Percentiles rank a stretch among this genome's conserved stretches.
Conservation (phyloP, 2,329 filamentous ascomycete genomes). For the Cadophora luteo-olivacea region DNA sequence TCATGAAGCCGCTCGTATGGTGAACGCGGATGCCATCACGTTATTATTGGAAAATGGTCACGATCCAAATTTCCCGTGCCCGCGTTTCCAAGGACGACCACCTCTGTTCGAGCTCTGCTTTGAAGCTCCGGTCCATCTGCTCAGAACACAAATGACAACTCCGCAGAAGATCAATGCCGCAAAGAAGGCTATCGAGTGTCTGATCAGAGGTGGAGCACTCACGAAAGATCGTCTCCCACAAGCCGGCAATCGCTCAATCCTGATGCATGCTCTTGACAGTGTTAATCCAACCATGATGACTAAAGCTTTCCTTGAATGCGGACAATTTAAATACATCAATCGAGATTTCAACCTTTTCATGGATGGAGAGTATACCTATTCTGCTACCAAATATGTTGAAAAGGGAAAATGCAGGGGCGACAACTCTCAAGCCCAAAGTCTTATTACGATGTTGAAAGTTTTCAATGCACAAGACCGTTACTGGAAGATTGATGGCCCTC, state of each 20-base stretch:
- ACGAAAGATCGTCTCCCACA: slow-evolving; percentile 57
- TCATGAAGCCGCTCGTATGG: slow-evolving; percentile 66
- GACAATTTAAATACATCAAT: slow-evolving; percentile 70
- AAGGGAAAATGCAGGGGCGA: slow-evolving; percentile 33
- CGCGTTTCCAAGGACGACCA: slow-evolving; percentile 65
- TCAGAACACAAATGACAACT: slow-evolving; percentile 53
- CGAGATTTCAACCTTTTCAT: slow-evolving; percentile 62
- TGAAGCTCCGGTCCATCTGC: slow-evolving; percentile 49
- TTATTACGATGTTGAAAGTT: slow-evolving; percentile 29
- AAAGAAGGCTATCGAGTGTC: slow-evolving; percentile 61
- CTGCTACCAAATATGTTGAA: slow-evolving; percentile 66
- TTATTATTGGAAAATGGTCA: slow-evolving; percentile 65
- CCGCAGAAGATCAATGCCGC: slow-evolving; percentile 58
- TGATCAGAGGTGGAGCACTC: slow-evolving; percentile 59
- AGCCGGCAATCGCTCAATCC: slow-evolving; percentile 63
- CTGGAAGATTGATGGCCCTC: slow-evolving; percentile 32
- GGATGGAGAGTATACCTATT: slow-evolving; percentile 62
- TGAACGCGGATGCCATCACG: slow-evolving; percentile 62
- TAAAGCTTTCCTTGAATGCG: slow-evolving; percentile 64
- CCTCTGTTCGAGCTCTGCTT: slow-evolving; percentile 69
- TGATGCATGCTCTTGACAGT: slow-evolving; percentile 66
- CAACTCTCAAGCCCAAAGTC: slow-evolving; percentile 24
- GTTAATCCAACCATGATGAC: slow-evolving; percentile 60
- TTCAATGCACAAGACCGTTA: slow-evolving; percentile 27
- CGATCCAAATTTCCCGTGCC: slow-evolving; percentile 69